phyloP scores from a whole-genome alignment of 129 eudicot genomes.

The Artemisia argyi region DNA sequence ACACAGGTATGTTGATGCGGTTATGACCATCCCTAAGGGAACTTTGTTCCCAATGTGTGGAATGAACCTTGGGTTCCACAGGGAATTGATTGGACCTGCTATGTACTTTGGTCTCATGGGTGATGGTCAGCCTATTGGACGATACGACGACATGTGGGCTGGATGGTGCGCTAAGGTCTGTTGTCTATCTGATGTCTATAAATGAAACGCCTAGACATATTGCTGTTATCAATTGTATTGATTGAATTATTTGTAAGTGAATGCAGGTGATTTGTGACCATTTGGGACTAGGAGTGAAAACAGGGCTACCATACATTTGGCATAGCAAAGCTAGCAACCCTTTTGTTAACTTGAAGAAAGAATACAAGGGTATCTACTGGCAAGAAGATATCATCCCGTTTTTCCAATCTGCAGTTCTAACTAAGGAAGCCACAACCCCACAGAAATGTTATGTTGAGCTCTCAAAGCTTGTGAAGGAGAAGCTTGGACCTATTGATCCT shows the following conservation, averaged over 20 bases:
- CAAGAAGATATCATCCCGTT: constrained; percentile 73
- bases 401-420: constrained; percentile 48
- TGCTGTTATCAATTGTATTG: constrained; percentile 8
- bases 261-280: constrained; percentile 66
- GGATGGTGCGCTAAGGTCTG: constrained; percentile 72
- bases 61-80: constrained; percentile 70
- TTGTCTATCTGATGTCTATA: not conserved
- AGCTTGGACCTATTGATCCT: constrained; percentile 55
- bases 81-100: constrained; percentile 75
- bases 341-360: constrained; percentile 61
- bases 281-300: constrained; percentile 72
- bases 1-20: constrained; percentile 70
- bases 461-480: constrained; percentile 64
- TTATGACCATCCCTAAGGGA: constrained; percentile 66
- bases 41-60: constrained; percentile 83
- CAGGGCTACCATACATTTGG: constrained; percentile 63
- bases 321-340: constrained; percentile 74
- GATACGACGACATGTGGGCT: constrained; percentile 86
- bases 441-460: constrained; percentile 67
- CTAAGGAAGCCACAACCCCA: constrained; percentile 66
- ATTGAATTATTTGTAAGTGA: not conserved
- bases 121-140: constrained; percentile 71
- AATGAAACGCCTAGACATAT: not conserved
- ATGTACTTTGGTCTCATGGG: constrained; percentile 89
- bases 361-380: constrained; percentile 72